Evolutionary conservation across 2,329 filamentous ascomycete species (phyloP).

Genomic region (Exophiala aquamarina): DNA sequence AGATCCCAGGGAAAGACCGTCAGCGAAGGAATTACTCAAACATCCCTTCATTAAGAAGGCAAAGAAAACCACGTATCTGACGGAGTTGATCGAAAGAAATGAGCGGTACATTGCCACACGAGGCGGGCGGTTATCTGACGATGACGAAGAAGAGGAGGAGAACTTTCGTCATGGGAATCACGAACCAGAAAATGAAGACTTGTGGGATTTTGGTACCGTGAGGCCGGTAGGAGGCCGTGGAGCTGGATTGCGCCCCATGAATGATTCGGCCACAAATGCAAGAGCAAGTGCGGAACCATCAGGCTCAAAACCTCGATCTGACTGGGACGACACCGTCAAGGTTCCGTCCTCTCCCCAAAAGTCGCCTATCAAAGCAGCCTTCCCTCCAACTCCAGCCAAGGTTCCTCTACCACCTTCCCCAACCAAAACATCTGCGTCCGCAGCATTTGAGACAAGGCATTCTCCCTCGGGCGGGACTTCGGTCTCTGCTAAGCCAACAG

Average conservation of each 20-base stretch:
- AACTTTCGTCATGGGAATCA: conserved; percentile 39
- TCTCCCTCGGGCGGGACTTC: not conserved
- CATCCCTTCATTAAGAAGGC: conserved; percentile 88
- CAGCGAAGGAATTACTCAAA: conserved; percentile 80
- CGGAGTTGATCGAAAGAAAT: conserved; percentile 89
- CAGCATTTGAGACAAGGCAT: conserved; percentile 45
- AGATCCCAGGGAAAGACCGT: conserved; percentile 84
- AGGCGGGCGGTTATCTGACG: conserved; percentile 69
- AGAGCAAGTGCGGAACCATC: conserved; percentile 57
- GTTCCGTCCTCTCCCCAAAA: conserved; percentile 58
- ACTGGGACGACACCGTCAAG: conserved; percentile 36
- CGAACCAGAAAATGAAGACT: conserved; percentile 69
- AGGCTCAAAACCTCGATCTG: conserved; percentile 39
- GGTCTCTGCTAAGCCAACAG: conserved; percentile 22
- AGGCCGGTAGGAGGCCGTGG: conserved; percentile 71
- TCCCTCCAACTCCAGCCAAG: conserved; percentile 56
- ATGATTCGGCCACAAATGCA: conserved; percentile 77
- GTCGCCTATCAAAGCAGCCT: conserved; percentile 56
- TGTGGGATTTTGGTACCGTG: conserved; percentile 98
- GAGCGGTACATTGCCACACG: conserved; percentile 83
- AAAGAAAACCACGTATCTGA: conserved; percentile 94
- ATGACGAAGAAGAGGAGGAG: conserved; percentile 55
- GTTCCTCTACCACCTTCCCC: conserved; percentile 62
- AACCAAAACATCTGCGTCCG: conserved; percentile 50
- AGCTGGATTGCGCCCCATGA: conserved; percentile 69